These are phyloP conservation scores for Zasmidium angulare DNA, from an alignment of 2,329 filamentous ascomycete genomes.

Conservation along the genomic window DNA sequence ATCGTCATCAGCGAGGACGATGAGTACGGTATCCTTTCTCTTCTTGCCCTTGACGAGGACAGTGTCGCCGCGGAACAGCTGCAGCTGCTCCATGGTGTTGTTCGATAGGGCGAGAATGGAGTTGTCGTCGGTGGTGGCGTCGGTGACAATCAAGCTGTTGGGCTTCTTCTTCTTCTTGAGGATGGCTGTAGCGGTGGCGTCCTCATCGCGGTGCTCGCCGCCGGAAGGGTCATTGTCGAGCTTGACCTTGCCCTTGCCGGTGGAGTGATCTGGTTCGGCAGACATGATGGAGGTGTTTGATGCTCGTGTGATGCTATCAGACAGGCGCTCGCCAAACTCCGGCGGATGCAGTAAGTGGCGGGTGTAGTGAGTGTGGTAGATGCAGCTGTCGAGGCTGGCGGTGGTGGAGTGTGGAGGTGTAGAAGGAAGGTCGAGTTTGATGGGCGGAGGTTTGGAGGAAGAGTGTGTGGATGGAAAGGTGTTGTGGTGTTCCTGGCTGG, in stretches of 20 bases:
- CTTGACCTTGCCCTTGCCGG: slow-evolving; percentile 49
- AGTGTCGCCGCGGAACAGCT: slow-evolving; percentile 98
- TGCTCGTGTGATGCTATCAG: slow-evolving; percentile 17
- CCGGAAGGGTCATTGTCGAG: slow-evolving; percentile 35
- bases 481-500: background rate
- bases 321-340: slow-evolving; percentile 8
- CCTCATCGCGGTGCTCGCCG: slow-evolving; percentile 60
- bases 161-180: slow-evolving; percentile 99
- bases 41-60: slow-evolving; percentile 99
- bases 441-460: background rate
- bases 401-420: slow-evolving; percentile 4
- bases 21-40: slow-evolving; percentile 97
- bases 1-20: slow-evolving; percentile 95
- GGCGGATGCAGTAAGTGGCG: slow-evolving; percentile 3
- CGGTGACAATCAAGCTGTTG: slow-evolving; percentile 97
- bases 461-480: background rate
- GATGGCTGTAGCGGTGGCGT: slow-evolving; percentile 92
- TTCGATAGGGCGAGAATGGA: slow-evolving; percentile 97
- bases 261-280: slow-evolving; percentile 49
- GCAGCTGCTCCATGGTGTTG: slow-evolving; percentile 97
- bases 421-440: background rate
- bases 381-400: background rate
- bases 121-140: slow-evolving; percentile 99
- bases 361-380: slow-evolving; percentile 1
- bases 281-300: slow-evolving; percentile 42